Evolutionary conservation across 1,284 basidiomycete species (phyloP).

Genomic region (Earliella scabrosa): DNA sequence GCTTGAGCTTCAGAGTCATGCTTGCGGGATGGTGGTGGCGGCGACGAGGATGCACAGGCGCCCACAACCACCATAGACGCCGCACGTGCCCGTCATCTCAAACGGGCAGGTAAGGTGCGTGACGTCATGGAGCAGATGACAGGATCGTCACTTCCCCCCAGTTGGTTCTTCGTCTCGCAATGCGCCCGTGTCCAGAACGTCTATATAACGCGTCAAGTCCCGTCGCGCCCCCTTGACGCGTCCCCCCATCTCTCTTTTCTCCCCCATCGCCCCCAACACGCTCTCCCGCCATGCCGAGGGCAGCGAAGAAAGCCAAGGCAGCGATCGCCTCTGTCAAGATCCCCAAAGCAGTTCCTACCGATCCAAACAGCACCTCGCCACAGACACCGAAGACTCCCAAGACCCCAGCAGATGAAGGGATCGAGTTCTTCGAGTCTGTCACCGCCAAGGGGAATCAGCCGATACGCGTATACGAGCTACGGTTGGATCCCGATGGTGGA

Average conservation of each 20-base stretch:
- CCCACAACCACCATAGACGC: not conserved
- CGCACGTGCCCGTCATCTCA: not conserved
- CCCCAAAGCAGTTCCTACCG: constrained; percentile 20
- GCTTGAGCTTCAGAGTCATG: constrained; percentile 65
- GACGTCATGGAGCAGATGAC: constrained; percentile 27
- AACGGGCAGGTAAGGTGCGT: not conserved
- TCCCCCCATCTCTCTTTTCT: constrained; percentile 3
- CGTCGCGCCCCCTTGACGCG: constrained; percentile 9
- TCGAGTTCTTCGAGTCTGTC: constrained; percentile 81
- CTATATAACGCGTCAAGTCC: constrained; percentile 22
- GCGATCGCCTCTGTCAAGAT: constrained; percentile 29
- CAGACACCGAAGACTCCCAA: constrained; percentile 59
- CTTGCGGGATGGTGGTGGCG: not conserved
- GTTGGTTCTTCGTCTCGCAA: constrained; percentile 10
- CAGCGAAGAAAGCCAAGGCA: constrained; percentile 26
- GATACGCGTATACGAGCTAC: constrained; percentile 84
- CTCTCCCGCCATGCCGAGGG: constrained; percentile 21
- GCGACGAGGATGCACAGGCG: not conserved
- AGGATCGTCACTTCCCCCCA: constrained; percentile 18
- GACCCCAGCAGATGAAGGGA: constrained; percentile 90
- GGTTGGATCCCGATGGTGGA: constrained; percentile 87
- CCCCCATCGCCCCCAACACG: not conserved
- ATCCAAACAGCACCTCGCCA: constrained; percentile 24
- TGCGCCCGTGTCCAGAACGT: constrained; percentile 15
- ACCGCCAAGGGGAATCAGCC: constrained; percentile 57